Evolutionary conservation across 371 early-diverging fungal species (phyloP).

Genomic region (Mortierella sp.): DNA sequence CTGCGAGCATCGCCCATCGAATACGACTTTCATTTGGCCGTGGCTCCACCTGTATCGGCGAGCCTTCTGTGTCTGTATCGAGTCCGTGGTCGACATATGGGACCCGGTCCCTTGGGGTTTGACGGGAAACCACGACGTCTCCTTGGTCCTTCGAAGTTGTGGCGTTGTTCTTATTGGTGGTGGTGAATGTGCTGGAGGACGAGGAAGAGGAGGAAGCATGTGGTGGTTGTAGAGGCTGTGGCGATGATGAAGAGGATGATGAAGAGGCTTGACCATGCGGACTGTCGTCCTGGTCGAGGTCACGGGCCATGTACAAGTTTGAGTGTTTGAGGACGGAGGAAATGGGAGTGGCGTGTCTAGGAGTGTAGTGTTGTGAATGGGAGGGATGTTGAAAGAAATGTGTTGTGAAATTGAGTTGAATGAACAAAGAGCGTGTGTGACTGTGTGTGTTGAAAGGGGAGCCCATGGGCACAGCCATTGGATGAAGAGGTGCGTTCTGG

Average conservation of each 20-base stretch:
- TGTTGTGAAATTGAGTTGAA: background rate
- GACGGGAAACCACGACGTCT: background rate
- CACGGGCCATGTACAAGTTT: background rate
- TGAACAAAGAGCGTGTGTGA: background rate
- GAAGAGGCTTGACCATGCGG: constrained; percentile 8
- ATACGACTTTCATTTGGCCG: constrained; percentile 14
- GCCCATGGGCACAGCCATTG: constrained; percentile 4
- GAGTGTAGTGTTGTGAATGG: background rate
- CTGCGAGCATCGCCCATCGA: constrained; percentile 60
- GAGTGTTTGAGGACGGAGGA: background rate
- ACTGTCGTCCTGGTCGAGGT: constrained; percentile 1
- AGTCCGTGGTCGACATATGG: background rate
- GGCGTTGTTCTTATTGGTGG: background rate
- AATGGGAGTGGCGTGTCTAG: background rate
- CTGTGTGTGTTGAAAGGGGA: background rate
- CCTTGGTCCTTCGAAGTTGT: background rate
- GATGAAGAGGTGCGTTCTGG: background rate
- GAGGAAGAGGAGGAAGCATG: background rate
- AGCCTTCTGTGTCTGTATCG: background rate
- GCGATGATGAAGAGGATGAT: background rate
- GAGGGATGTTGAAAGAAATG: background rate
- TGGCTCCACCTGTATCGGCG: background rate
- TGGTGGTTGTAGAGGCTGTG: background rate
- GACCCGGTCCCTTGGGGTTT: background rate
- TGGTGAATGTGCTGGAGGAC: background rate